Percentiles rank a stretch among this genome's conserved stretches.
These are phyloP conservation scores for Inga laurina DNA, from an alignment of 306 rosid genomes.

Conservation along the genomic window DNA sequence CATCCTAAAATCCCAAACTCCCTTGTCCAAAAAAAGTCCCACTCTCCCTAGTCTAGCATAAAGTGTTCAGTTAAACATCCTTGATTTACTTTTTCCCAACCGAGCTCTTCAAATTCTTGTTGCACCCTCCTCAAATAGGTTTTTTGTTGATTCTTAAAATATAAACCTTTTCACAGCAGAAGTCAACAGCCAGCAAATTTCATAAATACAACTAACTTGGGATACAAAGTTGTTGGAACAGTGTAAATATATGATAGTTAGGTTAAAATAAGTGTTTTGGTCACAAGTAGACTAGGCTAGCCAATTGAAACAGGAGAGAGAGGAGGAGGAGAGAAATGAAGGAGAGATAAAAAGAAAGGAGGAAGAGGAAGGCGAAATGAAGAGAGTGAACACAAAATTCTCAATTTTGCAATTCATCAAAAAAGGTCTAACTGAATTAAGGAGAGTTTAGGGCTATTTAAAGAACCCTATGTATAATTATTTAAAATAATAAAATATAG, in stretches of 20 bases:
- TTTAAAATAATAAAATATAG: too few species aligned
- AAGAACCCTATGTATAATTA: too few species aligned
- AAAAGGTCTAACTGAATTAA: not conserved
- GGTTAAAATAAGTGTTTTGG: not conserved
- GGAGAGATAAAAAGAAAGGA: too few species aligned
- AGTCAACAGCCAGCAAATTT: not conserved
- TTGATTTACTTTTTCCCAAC: not conserved
- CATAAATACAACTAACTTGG: not conserved
- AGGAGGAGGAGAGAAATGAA: not conserved
- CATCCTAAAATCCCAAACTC: not conserved
- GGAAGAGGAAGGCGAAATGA: not conserved
- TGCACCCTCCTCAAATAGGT: not conserved
- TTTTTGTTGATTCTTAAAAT: not conserved
- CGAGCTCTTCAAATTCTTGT: not conserved
- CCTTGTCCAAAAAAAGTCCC: not conserved
- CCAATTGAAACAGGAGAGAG: not conserved
- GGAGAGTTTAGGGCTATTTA: not conserved
- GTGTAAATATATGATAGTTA: not conserved
- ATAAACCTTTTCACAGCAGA: not conserved
- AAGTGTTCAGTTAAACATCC: not conserved
- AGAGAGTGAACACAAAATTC: not conserved
- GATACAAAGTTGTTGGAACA: not conserved
- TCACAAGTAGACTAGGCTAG: not conserved
- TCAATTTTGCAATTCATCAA: not conserved
- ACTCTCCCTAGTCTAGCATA: not conserved